phyloP scores from a whole-genome alignment of 2,329 filamentous ascomycete genomes.

The Curvularia lunata region DNA sequence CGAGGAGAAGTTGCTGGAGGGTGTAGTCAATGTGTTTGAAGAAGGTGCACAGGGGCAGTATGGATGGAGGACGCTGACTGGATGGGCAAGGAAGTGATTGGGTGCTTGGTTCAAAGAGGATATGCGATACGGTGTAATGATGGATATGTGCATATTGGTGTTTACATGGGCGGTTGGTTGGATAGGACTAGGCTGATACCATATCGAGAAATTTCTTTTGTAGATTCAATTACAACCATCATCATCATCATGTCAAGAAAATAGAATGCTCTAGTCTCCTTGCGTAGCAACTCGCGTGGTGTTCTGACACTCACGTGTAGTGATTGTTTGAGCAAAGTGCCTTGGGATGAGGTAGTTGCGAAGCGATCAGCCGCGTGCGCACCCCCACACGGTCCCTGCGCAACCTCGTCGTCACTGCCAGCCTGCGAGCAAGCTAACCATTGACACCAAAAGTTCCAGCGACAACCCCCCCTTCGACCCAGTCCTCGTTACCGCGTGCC shows the following conservation, averaged over 20 bases:
- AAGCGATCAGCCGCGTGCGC: slow-evolving; percentile 4
- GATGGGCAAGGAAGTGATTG: slow-evolving; percentile 52
- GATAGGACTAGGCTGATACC: background rate
- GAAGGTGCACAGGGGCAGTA: slow-evolving; percentile 64
- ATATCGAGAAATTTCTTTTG: background rate
- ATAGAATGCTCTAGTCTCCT: background rate
- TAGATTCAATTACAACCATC: background rate
- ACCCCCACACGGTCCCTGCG: slow-evolving; percentile 35
- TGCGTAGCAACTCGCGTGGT: background rate
- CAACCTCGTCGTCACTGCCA: slow-evolving; percentile 13
- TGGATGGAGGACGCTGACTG: slow-evolving; percentile 66
- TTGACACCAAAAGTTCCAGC: slow-evolving; percentile 7
- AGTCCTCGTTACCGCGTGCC: background rate
- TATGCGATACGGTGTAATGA: slow-evolving; percentile 13
- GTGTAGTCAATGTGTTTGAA: slow-evolving; percentile 64
- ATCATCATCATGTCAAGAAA: background rate
- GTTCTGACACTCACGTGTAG: background rate
- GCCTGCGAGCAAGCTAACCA: background rate
- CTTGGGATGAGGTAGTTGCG: background rate
- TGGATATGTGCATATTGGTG: background rate
- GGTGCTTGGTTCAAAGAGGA: background rate
- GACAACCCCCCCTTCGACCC: background rate
- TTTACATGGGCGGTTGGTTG: background rate
- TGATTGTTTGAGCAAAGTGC: background rate
- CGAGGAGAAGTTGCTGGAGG: slow-evolving; percentile 59